A percentile compares a stretch with the other conserved stretches of the same genome.
Evolutionary conservation across 106 monocot species (phyloP).

Genomic region (Acorus calamus): DNA sequence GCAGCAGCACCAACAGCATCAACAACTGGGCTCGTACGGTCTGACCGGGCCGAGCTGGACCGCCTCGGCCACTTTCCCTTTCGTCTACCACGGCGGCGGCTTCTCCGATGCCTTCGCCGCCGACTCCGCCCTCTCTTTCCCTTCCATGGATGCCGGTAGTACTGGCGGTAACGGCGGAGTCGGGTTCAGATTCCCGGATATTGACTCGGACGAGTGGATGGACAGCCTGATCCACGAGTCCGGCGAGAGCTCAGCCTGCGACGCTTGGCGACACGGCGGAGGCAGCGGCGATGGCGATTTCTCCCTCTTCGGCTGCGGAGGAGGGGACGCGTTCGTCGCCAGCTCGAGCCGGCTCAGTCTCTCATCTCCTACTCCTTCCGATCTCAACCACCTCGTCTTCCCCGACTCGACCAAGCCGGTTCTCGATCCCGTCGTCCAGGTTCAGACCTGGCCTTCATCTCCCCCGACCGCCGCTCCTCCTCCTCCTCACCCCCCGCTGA

Average conservation of each 20-base stretch:
- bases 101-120: slow-evolving; percentile 38
- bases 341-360: slow-evolving; percentile 1
- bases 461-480: neutral
- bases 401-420: slow-evolving; percentile 14
- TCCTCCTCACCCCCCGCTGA: neutral
- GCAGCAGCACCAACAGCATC: slow-evolving; percentile 12
- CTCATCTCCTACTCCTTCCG: slow-evolving; percentile 22
- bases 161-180: too few species aligned
- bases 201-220: slow-evolving; percentile 90
- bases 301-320: slow-evolving; percentile 21
- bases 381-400: slow-evolving; percentile 45
- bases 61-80: slow-evolving; percentile 18
- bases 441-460: too few species aligned
- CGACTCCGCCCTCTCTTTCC: slow-evolving; percentile 15
- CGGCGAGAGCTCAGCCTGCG: slow-evolving; percentile 22
- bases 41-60: too few species aligned
- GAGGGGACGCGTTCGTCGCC: slow-evolving; percentile 16
- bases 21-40: neutral
- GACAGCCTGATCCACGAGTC: slow-evolving; percentile 66
- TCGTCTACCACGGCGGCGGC: slow-evolving; percentile 23
- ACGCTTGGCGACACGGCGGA: slow-evolving; percentile 10
- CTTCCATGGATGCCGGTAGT: neutral
- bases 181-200: too few species aligned
- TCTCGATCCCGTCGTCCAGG: neutral
- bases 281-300: slow-evolving; percentile 11